Base-by-base conservation (phyloP, 1,284 basidiomycete species). In the Leccinum ponderosum region DNA sequence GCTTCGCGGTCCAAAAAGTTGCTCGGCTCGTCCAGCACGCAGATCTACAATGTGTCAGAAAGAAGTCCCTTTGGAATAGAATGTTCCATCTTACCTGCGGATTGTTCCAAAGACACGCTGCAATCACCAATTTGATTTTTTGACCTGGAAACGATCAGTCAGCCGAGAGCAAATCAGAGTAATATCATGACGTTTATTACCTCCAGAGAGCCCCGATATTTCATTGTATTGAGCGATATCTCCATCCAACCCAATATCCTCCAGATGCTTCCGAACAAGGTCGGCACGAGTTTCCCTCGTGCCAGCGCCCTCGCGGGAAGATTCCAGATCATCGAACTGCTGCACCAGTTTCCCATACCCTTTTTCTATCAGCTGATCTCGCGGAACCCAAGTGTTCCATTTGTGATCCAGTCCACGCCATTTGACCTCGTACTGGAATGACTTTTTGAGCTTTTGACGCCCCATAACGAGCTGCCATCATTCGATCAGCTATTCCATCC, bases 201-300 rank as follows among this genome's bases (percentile, higher is more conserved):
- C 93, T 76, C 94, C 94, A 22, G 91, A 94, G 57, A 95, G 78
- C 39, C 95, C 95, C 55, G 87, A 87, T 72, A 97, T 95, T 77
- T 97, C 95, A 75, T 97, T 97, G 79, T 97, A 97, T 76, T 97
- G 94, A 5, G 95, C 95, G 67, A 97, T 97, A 78, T 97, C 94
- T 53, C 95, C 97, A 78, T 98, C 95, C 55, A 99, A 83, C 56
- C 97, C 97, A 62, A 99, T 95, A 67, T 96, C 94, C 78, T 95
- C 95, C 60, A 96, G 81, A 70, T 94, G 92, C 77, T 95, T 94
- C 68, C 95, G 85, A 56, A 97, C 91, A 51, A 93, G 80, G 68
- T 89, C 83, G 11, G 86, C 86, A 29, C 87, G 79, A 5, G 94
- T 96, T 71, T 97, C 95, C 59, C 93, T 87, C 57, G 88, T 80